Conservation (phyloP, 2,329 filamentous ascomycete species). For the Xylariaceae sp. region DNA sequence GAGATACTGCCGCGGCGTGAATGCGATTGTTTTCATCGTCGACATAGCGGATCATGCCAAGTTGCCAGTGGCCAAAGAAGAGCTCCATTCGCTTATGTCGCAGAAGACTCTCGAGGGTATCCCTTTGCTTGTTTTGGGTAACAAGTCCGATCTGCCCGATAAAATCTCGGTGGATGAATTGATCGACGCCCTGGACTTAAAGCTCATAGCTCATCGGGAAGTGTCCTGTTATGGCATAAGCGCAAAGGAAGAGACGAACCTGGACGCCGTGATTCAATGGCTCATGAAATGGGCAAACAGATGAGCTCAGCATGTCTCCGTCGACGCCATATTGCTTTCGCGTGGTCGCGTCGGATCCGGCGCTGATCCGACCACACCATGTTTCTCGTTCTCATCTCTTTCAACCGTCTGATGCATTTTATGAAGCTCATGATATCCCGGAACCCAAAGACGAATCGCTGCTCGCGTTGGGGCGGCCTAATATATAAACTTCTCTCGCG, state of each 20-base stretch:
- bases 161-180: conserved; percentile 92
- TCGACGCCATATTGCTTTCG: neutral
- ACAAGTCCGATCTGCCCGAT: conserved; percentile 93
- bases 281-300: conserved; percentile 84
- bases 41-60: conserved; percentile 85
- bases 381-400: conserved; percentile 15
- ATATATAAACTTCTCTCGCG: conserved; percentile 34
- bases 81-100: conserved; percentile 84
- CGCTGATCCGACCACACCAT: neutral
- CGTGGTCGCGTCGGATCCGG: no score
- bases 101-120: conserved; percentile 85
- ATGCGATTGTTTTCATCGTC: conserved; percentile 97
- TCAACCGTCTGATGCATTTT: conserved; percentile 29
- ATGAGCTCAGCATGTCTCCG: conserved; percentile 40
- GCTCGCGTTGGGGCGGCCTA: conserved; percentile 32
- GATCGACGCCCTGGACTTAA: conserved; percentile 88
- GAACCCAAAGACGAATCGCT: conserved; percentile 28
- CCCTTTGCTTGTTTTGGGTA: conserved; percentile 88
- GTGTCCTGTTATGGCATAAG: conserved; percentile 99
- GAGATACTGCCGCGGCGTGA: conserved; percentile 94
- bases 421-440: conserved; percentile 33
- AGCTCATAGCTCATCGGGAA: conserved; percentile 84
- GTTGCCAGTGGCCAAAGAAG: conserved; percentile 82
- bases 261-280: conserved; percentile 96
- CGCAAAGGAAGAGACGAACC: conserved; percentile 97